Percentiles rank a stretch among this genome's conserved stretches.
phyloP scores from a whole-genome alignment of 2,329 filamentous ascomycete species.

The Botryotinia calthae region DNA sequence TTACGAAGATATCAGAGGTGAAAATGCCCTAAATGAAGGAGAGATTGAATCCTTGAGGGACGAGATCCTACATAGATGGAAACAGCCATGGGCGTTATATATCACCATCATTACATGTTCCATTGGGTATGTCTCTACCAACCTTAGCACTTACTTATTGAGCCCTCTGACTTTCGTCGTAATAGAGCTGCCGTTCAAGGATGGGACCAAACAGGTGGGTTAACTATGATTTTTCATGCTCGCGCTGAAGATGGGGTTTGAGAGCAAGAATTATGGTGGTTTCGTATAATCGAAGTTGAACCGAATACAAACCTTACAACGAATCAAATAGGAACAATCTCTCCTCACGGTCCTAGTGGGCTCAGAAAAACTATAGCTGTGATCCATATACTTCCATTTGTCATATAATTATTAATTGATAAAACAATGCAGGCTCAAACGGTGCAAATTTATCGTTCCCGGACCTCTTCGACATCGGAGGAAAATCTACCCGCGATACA shows the following conservation, averaged over 20 bases:
- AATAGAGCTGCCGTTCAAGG: constrained; percentile 57
- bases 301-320: background rate
- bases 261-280: background rate
- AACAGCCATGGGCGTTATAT: constrained; percentile 54
- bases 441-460: constrained; percentile 50
- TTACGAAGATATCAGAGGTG: constrained; percentile 53
- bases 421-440: constrained; percentile 45
- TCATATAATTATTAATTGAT: background rate
- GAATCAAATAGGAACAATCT: background rate
- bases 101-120: constrained; percentile 43
- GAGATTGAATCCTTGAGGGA: constrained; percentile 57
- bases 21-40: constrained; percentile 51
- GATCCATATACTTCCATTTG: background rate
- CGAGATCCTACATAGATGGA: constrained; percentile 68
- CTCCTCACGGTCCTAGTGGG: background rate
- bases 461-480: constrained; percentile 44
- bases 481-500: constrained; percentile 44
- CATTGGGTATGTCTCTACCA: constrained; percentile 61
- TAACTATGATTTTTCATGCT: background rate
- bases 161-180: constrained; percentile 39
- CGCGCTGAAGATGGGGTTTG: background rate
- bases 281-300: background rate
- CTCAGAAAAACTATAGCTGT: background rate
- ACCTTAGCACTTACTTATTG: constrained; percentile 62
- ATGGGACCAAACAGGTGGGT: constrained; percentile 20